These are phyloP conservation scores for Exophiala mesophila DNA, from an alignment of 2,329 filamentous ascomycete species.

Conservation along the genomic window DNA sequence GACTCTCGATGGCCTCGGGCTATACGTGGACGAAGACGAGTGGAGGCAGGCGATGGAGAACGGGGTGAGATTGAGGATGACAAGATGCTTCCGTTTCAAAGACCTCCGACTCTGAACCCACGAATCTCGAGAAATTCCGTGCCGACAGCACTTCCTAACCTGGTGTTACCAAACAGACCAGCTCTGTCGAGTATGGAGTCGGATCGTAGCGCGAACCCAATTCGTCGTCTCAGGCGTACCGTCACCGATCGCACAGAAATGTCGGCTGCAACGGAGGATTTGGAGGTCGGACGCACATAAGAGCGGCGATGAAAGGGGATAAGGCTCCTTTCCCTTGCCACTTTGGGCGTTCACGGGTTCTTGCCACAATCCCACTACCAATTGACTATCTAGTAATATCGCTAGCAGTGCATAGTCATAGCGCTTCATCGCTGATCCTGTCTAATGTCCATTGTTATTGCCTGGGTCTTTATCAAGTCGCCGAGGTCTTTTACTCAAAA, in stretches of 20 bases:
- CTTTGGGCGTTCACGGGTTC: not conserved
- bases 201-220: conserved; percentile 1
- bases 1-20: not conserved
- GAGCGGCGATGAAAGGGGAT: too few species aligned
- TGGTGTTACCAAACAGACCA: not conserved
- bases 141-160: not conserved
- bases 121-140: conserved; percentile 1
- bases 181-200: conserved; percentile 11
- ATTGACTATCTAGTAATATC: too few species aligned
- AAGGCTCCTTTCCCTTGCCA: too few species aligned
- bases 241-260: conserved; percentile 3
- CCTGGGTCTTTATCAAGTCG: too few species aligned
- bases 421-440: not conserved
- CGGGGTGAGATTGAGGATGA: not conserved
- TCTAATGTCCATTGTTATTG: too few species aligned
- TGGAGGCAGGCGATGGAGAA: not conserved
- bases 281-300: conserved; percentile 4
- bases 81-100: not conserved
- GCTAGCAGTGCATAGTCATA: not conserved
- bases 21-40: not conserved
- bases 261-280: conserved; percentile 10
- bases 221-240: not conserved
- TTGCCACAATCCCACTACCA: not conserved
- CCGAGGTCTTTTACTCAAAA: too few species aligned
- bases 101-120: not conserved